Conservation (phyloP, 768 basidiomycete species). For the Tephrocybe sp. region DNA sequence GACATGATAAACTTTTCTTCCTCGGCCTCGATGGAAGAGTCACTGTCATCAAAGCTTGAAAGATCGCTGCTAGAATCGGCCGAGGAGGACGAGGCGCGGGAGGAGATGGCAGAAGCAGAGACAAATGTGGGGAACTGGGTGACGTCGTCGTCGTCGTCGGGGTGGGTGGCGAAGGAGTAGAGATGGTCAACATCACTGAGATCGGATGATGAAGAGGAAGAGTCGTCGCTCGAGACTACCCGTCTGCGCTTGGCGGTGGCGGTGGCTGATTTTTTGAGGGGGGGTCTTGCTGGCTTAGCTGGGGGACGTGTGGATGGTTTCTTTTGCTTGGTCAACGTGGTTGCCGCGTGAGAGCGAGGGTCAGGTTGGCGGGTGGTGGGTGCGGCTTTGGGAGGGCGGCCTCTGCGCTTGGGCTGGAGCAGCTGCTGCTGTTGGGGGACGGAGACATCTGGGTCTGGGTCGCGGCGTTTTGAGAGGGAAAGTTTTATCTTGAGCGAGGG, state of each 20-base stretch:
- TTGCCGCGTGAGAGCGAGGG: slow-evolving; percentile 9
- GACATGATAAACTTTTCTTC: slow-evolving; percentile 60
- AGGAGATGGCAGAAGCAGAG: slow-evolving; percentile 58
- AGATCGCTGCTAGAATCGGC: slow-evolving; percentile 40
- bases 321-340: slow-evolving; percentile 23
- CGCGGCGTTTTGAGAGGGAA: slow-evolving; percentile 47
- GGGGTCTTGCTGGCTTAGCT: slow-evolving; percentile 23
- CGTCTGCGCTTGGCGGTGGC: slow-evolving; percentile 35
- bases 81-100: slow-evolving; percentile 43
- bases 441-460: slow-evolving; percentile 30
- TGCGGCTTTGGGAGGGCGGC: slow-evolving; percentile 55
- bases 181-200: slow-evolving; percentile 37
- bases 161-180: slow-evolving; percentile 25
- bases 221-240: slow-evolving; percentile 24
- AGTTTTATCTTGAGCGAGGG: slow-evolving; percentile 73
- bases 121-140: slow-evolving; percentile 66
- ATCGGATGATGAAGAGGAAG: slow-evolving; percentile 32
- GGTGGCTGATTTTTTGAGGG: slow-evolving; percentile 25
- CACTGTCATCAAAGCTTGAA: slow-evolving; percentile 48
- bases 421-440: slow-evolving; percentile 16
- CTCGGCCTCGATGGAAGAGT: slow-evolving; percentile 59
- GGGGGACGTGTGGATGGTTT: slow-evolving; percentile 19
- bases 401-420: slow-evolving; percentile 44
- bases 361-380: slow-evolving; percentile 31
- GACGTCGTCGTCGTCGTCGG: slow-evolving; percentile 33